Base-by-base conservation (phyloP, 2,329 filamentous ascomycete species). In the Calonectria naviculata region DNA sequence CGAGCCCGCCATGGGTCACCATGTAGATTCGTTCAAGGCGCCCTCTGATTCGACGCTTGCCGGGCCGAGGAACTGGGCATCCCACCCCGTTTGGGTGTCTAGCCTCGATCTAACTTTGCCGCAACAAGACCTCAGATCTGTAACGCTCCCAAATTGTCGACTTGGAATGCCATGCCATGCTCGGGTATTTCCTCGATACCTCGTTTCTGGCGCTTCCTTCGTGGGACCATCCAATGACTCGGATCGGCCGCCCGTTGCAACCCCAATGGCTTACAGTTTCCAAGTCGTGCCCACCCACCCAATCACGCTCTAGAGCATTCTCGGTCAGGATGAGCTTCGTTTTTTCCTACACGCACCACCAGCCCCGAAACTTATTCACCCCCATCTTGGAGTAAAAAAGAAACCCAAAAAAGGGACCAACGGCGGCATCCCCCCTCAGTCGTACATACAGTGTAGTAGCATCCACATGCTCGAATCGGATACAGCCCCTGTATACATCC, bases 101-200 rank as follows among this genome's bases (percentile, higher is more conserved):
- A 58, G 31, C 34, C 52, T 58, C 52, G 52, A 58, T 58, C 52
- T 58, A 58, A 56, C 52, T 58, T 58, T 38, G n/a, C 52, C 36
- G 31, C 52, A 58, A 58, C 52, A 36, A 38, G 29, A 38, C 52
- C 36, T 36, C 52, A 58, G 52, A 58, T 58, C 52, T 36, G 52
- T 36, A 15, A 58, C 52, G n/a, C n/a, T n/a, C 52, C 52, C 52
- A 58, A 58, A 58, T 26, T 58, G 52, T 24, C 21, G 34, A 58
- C n/a, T 58, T 58, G 34, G 52, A 36, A 38, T 58, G 13, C 31
- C 31, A 38, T 26, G 21, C 52, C 24, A 17, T n/a, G n/a, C n/a
- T n/a, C n/a, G n/a, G n/a, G n/a, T n/a, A n/a, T n/a, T n/a, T n/a
- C n/a, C n/a, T n/a, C n/a, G n/a, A n/a, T n/a, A n/a, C n/a, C n/a